Evolutionary conservation across 768 basidiomycete genomes (phyloP).

Genomic region (Mrakia frigida): DNA sequence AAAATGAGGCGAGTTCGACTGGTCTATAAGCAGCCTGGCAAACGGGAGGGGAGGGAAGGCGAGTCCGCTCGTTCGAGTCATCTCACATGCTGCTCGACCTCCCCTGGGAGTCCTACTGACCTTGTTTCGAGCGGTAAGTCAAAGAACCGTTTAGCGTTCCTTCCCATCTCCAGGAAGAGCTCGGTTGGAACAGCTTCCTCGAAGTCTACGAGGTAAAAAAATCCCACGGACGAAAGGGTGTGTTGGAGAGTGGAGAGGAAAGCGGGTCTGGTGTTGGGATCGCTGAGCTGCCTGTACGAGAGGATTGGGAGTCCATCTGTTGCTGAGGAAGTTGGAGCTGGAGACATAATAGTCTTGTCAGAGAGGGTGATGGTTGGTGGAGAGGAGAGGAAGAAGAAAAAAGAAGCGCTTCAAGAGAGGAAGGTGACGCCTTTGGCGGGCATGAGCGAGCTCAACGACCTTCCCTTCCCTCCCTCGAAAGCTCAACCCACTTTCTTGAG

Average conservation of each 20-base stretch:
- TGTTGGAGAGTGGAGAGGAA: not conserved
- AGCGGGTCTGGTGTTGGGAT: not conserved
- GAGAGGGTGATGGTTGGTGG: not conserved
- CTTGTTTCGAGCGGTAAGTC: not conserved
- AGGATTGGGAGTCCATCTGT: constrained; percentile 1
- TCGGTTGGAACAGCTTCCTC: not conserved
- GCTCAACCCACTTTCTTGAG: too few species aligned
- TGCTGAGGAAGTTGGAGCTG: not conserved
- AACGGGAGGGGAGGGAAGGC: not conserved
- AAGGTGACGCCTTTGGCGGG: not conserved
- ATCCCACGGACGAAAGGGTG: not conserved
- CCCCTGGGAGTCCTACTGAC: not conserved
- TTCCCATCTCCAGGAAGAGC: not conserved
- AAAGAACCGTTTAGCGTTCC: not conserved
- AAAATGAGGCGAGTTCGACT: constrained; percentile 1
- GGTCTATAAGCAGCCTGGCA: not conserved
- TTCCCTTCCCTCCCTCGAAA: not conserved
- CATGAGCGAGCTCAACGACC: not conserved
- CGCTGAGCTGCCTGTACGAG: not conserved
- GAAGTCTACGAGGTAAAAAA: constrained; percentile 13
- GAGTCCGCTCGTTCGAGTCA: not conserved
- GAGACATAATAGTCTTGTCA: not conserved
- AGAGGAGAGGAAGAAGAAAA: not conserved
- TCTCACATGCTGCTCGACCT: too few species aligned
- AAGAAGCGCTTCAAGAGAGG: not conserved